Evolutionary conservation across 1,284 basidiomycete species (phyloP), one percentile per base, ranked within the genome.

Genomic region (Cutaneotrichosporon cutaneum): DNA sequence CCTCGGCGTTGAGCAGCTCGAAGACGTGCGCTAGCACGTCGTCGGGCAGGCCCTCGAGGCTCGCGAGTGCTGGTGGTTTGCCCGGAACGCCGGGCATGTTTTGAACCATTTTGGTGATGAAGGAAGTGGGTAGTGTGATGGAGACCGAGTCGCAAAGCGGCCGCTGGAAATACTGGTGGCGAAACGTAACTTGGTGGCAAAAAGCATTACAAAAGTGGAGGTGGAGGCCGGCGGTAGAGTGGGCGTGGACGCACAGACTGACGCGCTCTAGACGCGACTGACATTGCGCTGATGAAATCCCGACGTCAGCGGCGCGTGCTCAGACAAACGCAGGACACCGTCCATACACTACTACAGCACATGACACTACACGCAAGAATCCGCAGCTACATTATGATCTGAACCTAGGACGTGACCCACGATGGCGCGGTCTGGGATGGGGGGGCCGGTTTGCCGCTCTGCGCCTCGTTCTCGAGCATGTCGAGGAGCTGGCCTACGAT

Each of bases 401-500:
- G 45, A 48, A 36, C 11, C 24, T 35, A 39, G 10, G 33, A 39
- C 13, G 51, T 30, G 51, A 54, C 52, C 52, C 52, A 54, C 18
- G 35, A 39, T 22, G 52, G 52, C 3, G 52, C 35, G 18, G 22
- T 35, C 22, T 36, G 52, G 21, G 52, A 22, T 18, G 52, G 52
- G 4, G 52, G 35, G 22, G 52, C 33, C 5, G 52, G 52, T 4
- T 35, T 35, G 22, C 52, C 52, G 35, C 52, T 54, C 52, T 56
- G 56, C 53, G 61, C 39, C 60, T 70, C 69, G 54, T 66, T 68
- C 62, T 70, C 69, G 18, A 70, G 63, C 36, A 68, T 67, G 64
- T 70, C 61, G 33, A 62, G 60, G 50, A 94, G 80, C 83, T 90
- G 88, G 47, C 86, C 87, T 61, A 95, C 83, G 6, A 92, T 87